Evolutionary conservation across 2,329 filamentous ascomycete species (phyloP).

Genomic region (Paecilomyces sp.): DNA sequence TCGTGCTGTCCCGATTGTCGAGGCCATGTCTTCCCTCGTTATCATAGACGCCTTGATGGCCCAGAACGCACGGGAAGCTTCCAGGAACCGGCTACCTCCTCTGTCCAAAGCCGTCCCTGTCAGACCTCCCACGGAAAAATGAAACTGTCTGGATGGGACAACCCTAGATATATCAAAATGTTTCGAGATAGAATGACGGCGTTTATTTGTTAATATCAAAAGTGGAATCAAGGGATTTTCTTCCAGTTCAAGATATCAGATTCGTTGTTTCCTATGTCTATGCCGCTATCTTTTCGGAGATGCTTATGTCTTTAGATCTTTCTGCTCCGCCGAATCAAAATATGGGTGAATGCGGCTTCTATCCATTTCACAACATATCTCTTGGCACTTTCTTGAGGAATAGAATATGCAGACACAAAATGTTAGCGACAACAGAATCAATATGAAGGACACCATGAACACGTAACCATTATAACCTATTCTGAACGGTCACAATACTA

Average conservation of each 20-base stretch:
- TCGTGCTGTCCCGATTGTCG: slow-evolving; percentile 63
- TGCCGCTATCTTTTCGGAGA: neutral
- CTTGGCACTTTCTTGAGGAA: neutral
- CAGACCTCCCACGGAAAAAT: slow-evolving; percentile 1
- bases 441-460: neutral
- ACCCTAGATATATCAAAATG: neutral
- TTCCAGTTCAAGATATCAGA: neutral
- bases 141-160: neutral
- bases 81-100: slow-evolving; percentile 41
- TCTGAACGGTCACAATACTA: neutral
- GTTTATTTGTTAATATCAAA: neutral
- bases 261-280: neutral
- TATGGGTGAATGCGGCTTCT: neutral
- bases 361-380: neutral
- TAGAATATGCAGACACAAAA: neutral
- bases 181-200: neutral
- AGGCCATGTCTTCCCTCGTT: slow-evolving; percentile 83
- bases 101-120: slow-evolving; percentile 29
- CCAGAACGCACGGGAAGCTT: slow-evolving; percentile 59
- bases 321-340: neutral
- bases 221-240: neutral
- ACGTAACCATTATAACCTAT: neutral
- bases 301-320: neutral
- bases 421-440: neutral
- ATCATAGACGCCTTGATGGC: slow-evolving; percentile 81